Evolutionary conservation across 164 flowering plant genomes (phyloP), one percentile per base, ranked within the genome.

Genomic region (Vitis labrusca): DNA sequence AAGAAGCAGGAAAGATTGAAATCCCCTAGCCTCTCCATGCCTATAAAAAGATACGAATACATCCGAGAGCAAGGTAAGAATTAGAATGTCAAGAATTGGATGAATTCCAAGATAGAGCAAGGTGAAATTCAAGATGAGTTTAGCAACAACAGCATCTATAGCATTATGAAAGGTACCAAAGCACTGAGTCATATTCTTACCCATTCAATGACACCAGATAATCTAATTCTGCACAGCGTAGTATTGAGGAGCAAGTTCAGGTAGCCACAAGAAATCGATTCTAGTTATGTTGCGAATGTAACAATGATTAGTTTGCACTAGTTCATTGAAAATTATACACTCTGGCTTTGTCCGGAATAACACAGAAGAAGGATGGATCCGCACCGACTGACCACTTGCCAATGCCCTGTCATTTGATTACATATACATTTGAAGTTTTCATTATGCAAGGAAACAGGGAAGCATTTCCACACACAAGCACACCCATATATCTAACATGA

Each of bases 321-420:
- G 75, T 75, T 93, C 97, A 65, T 95, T 82, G 80, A 82, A 93
- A n/a, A 96, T 80, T 63, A 93, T 74, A 76, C 97, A 95, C 50
- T 91, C 98, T 5, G 97, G 85, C 68, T 89, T 96, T 64, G 79
- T 69, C 66, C 84, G 76, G 68, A 81, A 80, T 65, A 96, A 74
- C 29, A 91, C 91, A 27, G 98, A 96, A 55, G 91, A 83, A 9
- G 98, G 98, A 74, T 91, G 98, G 71, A 96, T 93, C 66, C 81
- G 90, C 71, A 91, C 97, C 44, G 73, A 71, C 75, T 86, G 88
- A 78, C 91, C 81, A 80, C 84, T 82, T 58, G 89, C 84, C 80
- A 86, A 78, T 70, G 88, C 90, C 97, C 98, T 93, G 86, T 15
- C 50, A 72, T 64, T 64, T 61, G 10, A 12, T 44, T 64, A 59